phyloP scores from a whole-genome alignment of 768 basidiomycete genomes.

The Mycena indigotica region DNA sequence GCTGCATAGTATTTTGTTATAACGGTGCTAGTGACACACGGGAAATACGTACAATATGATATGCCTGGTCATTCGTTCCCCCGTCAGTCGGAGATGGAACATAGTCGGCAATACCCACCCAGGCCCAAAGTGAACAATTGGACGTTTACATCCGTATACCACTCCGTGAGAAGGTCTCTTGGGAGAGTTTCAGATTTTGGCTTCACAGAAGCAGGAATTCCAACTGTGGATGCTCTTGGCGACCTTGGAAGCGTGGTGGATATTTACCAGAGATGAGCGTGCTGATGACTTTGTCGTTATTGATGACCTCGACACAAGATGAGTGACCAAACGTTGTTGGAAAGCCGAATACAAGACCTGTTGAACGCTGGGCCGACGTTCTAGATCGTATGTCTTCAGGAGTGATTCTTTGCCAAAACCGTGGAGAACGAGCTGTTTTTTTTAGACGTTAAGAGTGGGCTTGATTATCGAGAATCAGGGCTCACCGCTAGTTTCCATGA shows the following conservation, averaged over 20 bases:
- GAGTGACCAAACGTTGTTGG: neutral
- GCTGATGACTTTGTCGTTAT: constrained; percentile 26
- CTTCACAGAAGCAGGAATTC: neutral
- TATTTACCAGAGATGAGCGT: constrained; percentile 24
- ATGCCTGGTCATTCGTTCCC: constrained; percentile 22
- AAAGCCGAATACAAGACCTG: constrained; percentile 13
- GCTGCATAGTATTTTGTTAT: constrained; percentile 6
- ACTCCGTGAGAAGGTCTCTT: constrained; percentile 24
- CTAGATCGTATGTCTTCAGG: constrained; percentile 20
- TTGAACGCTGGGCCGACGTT: constrained; percentile 23
- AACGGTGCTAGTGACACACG: neutral
- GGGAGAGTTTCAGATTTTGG: neutral
- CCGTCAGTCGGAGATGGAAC: too few relatives aligned
- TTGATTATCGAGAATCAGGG: neutral
- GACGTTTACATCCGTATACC: constrained; percentile 22
- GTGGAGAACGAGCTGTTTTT: constrained; percentile 15
- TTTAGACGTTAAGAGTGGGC: neutral
- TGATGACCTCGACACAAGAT: constrained; percentile 14
- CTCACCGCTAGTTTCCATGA: constrained; percentile 26
- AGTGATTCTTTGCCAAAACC: constrained; percentile 18
- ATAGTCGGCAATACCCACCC: constrained; percentile 13
- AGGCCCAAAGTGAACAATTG: constrained; percentile 24
- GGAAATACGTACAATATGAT: constrained; percentile 17
- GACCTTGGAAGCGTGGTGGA: constrained; percentile 18
- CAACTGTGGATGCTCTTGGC: constrained; percentile 24